phyloP scores from a whole-genome alignment of 768 basidiomycete genomes.

The Rhodotorula kratochvilovae region DNA sequence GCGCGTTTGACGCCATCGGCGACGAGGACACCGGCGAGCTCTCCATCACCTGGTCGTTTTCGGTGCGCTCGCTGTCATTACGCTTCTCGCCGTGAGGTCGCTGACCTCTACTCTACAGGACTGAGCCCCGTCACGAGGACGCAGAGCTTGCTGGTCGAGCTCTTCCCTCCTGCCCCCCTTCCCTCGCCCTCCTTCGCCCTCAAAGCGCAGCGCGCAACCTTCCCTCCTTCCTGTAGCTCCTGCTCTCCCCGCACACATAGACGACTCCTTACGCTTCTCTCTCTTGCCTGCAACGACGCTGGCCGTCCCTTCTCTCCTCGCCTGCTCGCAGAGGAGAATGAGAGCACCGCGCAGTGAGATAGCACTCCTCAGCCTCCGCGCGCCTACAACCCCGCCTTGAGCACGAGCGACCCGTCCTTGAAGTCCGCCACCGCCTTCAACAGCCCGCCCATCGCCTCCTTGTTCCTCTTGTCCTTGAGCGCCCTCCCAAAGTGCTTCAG shows the following conservation, averaged over 20 bases:
- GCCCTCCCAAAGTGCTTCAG: constrained; percentile 25
- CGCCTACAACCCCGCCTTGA: constrained; percentile 30
- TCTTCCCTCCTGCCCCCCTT: no score
- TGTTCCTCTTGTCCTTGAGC: constrained; percentile 36
- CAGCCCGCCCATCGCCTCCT: constrained; percentile 17
- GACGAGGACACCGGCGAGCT: constrained; percentile 21
- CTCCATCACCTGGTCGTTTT: constrained; percentile 9
- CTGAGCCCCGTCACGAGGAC: not conserved
- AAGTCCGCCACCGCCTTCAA: constrained; percentile 26
- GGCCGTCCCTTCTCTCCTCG: no score
- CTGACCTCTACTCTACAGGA: not conserved
- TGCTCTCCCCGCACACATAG: no score
- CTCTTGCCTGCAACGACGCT: not conserved
- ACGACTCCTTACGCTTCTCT: not conserved
- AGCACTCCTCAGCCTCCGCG: no score
- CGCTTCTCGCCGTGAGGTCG: not conserved
- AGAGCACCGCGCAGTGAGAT: no score
- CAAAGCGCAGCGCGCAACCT: not conserved
- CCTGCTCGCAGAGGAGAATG: no score
- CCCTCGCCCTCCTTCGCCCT: no score
- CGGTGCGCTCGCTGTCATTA: not conserved
- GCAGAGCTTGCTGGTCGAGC: not conserved
- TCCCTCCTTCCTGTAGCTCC: not conserved
- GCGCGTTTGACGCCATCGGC: constrained; percentile 34
- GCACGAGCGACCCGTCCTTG: constrained; percentile 23